A percentile compares a stretch with the other conserved stretches of the same genome.
These are phyloP conservation scores for Xylaria sp. DNA, from an alignment of 2,329 filamentous ascomycete species.

Conservation along the genomic window DNA sequence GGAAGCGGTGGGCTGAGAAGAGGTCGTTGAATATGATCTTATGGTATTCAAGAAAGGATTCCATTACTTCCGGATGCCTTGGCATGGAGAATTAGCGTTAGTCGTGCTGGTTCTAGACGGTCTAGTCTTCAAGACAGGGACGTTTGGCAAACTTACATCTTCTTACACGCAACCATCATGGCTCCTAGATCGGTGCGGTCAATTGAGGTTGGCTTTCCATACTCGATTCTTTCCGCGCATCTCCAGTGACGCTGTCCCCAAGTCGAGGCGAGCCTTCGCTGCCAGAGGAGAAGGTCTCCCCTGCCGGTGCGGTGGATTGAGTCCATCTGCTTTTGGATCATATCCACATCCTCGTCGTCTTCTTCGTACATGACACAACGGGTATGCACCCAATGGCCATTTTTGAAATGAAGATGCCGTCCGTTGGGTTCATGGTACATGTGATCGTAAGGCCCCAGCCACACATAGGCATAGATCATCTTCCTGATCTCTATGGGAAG, in stretches of 20 bases:
- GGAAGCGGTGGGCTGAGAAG: constrained; percentile 46
- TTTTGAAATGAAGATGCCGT: constrained; percentile 46
- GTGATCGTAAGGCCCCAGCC: constrained; percentile 43
- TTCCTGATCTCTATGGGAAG: constrained; percentile 52
- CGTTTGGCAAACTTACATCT: constrained; percentile 44
- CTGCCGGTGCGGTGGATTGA: constrained; percentile 33
- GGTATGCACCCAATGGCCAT: constrained; percentile 47
- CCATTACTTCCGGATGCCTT: constrained; percentile 50
- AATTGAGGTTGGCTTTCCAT: constrained; percentile 40
- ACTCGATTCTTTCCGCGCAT: constrained; percentile 47
- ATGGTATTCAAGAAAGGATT: constrained; percentile 49
- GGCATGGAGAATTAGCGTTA: constrained; percentile 19
- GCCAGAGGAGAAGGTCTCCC: constrained; percentile 46
- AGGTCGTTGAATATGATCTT: constrained; percentile 49
- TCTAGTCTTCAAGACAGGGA: neutral
- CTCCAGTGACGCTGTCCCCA: constrained; percentile 51
- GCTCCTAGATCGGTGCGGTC: constrained; percentile 45
- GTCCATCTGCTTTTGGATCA: constrained; percentile 49
- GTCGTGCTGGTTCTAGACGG: constrained; percentile 11
- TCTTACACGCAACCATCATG: constrained; percentile 49
- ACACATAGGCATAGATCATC: constrained; percentile 48
- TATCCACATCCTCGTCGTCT: constrained; percentile 44
- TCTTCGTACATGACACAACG: constrained; percentile 48
- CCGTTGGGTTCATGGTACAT: constrained; percentile 45
- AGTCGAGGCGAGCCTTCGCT: constrained; percentile 45